A percentile compares a stretch with the other conserved stretches of the same genome.
Evolutionary conservation across 2,329 filamentous ascomycete species (phyloP).

Genomic region (Paracamarosporium sp.): DNA sequence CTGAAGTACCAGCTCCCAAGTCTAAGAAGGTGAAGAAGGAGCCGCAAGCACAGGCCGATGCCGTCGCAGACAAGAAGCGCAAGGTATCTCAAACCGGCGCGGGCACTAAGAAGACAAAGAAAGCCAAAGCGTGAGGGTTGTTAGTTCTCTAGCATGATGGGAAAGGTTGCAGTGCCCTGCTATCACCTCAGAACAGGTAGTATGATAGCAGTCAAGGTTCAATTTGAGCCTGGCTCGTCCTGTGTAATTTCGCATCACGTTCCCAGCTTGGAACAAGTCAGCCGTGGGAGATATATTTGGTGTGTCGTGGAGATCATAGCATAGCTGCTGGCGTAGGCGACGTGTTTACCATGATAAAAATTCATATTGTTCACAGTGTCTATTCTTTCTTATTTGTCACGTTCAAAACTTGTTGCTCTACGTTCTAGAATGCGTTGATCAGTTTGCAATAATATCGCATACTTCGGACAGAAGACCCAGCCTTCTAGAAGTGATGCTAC

Average conservation of each 20-base stretch:
- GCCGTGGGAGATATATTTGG: not conserved
- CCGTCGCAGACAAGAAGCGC: conserved; percentile 28
- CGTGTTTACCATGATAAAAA: not conserved
- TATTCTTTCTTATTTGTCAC: no score
- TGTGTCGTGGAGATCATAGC: not conserved
- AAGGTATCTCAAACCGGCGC: conserved; percentile 18
- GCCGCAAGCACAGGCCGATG: conserved; percentile 19
- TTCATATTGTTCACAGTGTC: no score
- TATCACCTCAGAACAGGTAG: no score
- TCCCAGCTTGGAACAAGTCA: not conserved
- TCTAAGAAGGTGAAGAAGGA: conserved; percentile 34
- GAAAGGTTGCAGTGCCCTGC: no score
- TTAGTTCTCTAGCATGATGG: not conserved
- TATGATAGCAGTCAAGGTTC: no score
- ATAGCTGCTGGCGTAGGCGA: not conserved
- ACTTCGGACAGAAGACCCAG: no score
- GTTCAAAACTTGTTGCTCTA: no score
- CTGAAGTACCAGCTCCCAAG: conserved; percentile 21
- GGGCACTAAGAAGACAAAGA: conserved; percentile 36
- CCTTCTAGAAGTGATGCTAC: no score
- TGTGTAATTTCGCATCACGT: not conserved
- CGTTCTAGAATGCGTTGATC: no score
- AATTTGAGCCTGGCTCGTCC: not conserved
- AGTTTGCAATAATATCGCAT: no score
- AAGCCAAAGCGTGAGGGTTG: conserved; percentile 26